phyloP scores from a whole-genome alignment of 139 green algal species.

The Chlamydomonas applanata region DNA sequence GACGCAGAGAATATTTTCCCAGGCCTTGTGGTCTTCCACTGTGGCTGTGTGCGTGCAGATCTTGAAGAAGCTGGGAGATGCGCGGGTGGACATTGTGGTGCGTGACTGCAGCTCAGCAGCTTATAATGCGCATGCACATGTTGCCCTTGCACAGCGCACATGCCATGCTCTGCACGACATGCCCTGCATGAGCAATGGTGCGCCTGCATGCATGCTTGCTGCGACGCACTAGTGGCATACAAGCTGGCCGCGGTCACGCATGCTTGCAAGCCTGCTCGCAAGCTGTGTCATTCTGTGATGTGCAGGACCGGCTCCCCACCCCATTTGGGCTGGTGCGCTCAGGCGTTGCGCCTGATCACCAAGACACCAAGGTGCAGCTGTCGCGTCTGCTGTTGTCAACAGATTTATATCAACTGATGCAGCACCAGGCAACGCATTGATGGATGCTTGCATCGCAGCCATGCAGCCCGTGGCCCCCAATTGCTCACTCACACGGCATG shows the following conservation, averaged over 20 bases:
- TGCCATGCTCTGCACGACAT: no score
- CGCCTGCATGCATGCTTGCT: no score
- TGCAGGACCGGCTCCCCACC: conserved; percentile 80
- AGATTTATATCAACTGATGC: no score
- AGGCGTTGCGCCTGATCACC: conserved; percentile 95
- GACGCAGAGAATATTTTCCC: no score
- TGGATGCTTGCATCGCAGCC: no score
- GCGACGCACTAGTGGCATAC: no score
- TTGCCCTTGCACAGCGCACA: no score
- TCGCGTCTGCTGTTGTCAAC: no score
- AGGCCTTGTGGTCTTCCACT: not conserved
- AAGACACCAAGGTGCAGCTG: conserved; percentile 94
- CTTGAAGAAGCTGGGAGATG: conserved; percentile 47
- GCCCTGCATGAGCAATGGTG: not conserved
- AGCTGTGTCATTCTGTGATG: not conserved
- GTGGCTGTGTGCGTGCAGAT: conserved; percentile 35
- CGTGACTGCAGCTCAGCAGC: not conserved
- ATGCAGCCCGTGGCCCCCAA: no score
- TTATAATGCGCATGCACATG: not conserved
- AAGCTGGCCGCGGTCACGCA: no score
- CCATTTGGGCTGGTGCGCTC: conserved; percentile 94
- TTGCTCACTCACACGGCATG: not conserved
- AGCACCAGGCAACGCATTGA: no score
- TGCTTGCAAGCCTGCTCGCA: no score
- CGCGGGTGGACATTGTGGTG: conserved; percentile 51